Percentiles rank a stretch among this genome's conserved stretches.
phyloP scores from a whole-genome alignment of 2,329 filamentous ascomycete genomes.

The Penicillium sp. region DNA sequence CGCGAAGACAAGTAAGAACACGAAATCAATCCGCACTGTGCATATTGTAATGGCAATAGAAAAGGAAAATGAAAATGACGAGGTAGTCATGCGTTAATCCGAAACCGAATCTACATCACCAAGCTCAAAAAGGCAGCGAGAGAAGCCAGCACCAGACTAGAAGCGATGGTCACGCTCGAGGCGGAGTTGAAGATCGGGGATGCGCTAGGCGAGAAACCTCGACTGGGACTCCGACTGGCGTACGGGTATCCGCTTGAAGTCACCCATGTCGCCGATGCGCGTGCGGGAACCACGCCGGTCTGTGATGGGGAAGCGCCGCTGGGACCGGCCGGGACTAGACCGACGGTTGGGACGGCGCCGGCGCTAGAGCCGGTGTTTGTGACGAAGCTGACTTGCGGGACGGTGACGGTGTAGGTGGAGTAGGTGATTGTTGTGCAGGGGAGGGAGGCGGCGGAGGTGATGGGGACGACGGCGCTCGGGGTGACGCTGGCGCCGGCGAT shows the following conservation, averaged over 20 bases:
- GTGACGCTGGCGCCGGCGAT: slow-evolving; percentile 45
- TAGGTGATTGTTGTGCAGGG: slow-evolving; percentile 43
- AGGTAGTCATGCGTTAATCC: background rate
- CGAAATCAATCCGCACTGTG: background rate
- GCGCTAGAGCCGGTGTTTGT: slow-evolving; percentile 26
- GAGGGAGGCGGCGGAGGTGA: slow-evolving; percentile 22
- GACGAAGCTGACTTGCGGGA: slow-evolving; percentile 45
- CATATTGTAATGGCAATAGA: background rate
- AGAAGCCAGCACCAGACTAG: slow-evolving; percentile 11
- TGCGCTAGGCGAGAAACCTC: slow-evolving; percentile 1
- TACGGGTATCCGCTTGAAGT: slow-evolving; percentile 1
- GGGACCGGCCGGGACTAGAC: slow-evolving; percentile 28
- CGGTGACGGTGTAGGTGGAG: slow-evolving; percentile 41
- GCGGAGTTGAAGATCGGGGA: slow-evolving; percentile 15
- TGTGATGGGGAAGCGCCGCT: slow-evolving; percentile 15
- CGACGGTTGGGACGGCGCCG: slow-evolving; percentile 27
- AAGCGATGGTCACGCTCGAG: slow-evolving; percentile 8
- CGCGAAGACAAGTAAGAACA: background rate
- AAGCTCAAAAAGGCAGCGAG: slow-evolving; percentile 12
- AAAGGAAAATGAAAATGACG: background rate
- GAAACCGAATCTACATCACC: slow-evolving; percentile 5
- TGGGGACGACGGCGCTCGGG: slow-evolving; percentile 16
- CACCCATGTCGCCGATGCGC: slow-evolving; percentile 16
- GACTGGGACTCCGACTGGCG: background rate
- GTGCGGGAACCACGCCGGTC: slow-evolving; percentile 18